Percentiles rank a stretch among this genome's conserved stretches.
These are phyloP conservation scores for Lepidium didymum DNA, from an alignment of 345 rosid species.

Conservation along the genomic window DNA sequence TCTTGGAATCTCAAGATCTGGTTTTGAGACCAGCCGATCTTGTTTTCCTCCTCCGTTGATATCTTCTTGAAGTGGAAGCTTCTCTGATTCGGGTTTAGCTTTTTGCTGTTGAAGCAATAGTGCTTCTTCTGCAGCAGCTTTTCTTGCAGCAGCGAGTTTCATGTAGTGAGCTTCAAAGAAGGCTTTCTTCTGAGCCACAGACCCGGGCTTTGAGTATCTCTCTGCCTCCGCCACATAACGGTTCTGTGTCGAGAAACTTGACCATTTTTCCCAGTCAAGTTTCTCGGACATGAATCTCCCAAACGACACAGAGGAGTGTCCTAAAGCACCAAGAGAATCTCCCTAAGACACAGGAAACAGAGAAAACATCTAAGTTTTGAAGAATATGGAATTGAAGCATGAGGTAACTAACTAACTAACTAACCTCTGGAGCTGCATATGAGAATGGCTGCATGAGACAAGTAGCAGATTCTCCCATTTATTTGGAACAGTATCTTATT, in stretches of 20 bases:
- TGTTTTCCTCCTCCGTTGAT: not conserved
- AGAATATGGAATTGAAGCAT: not conserved
- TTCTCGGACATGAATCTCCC: conserved; percentile 87
- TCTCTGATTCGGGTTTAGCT: conserved; percentile 14
- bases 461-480: conserved; percentile 76
- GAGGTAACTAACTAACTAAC: conserved; percentile 1
- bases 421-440: conserved; percentile 63
- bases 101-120: conserved; percentile 47
- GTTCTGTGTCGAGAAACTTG: conserved; percentile 57
- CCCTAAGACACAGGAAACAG: conserved; percentile 32
- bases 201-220: conserved; percentile 67
- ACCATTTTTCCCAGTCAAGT: conserved; percentile 93
- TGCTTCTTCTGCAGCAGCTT: conserved; percentile 54
- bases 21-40: conserved; percentile 1
- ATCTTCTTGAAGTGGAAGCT: conserved; percentile 9
- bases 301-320: conserved; percentile 72
- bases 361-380: not conserved
- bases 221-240: conserved; percentile 77
- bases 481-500: not conserved
- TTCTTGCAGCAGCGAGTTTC: conserved; percentile 70
- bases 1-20: conserved; percentile 1
- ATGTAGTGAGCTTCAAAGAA: conserved; percentile 86
- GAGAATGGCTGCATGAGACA: conserved; percentile 89
- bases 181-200: conserved; percentile 85
- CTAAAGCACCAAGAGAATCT: conserved; percentile 49